These are phyloP conservation scores for Claviceps pazoutovae DNA, from an alignment of 2,329 filamentous ascomycete species.

Conservation along the genomic window DNA sequence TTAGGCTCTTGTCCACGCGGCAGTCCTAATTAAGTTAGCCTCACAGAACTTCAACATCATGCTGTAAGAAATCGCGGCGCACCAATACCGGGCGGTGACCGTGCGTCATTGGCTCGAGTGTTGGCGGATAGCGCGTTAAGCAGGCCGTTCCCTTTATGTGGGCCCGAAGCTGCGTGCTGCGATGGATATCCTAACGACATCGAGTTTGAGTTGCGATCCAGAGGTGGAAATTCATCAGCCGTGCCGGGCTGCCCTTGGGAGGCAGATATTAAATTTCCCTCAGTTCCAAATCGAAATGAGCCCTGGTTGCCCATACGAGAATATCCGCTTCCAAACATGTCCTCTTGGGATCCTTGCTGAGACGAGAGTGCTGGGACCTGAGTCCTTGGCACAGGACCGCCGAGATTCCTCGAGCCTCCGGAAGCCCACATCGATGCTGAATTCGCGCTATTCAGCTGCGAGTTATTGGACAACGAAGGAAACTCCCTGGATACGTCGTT, in stretches of 20 bases:
- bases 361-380: slow-evolving; percentile 35
- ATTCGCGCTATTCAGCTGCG: slow-evolving; percentile 35
- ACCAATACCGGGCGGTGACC: slow-evolving; percentile 32
- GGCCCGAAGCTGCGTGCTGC: slow-evolving; percentile 25
- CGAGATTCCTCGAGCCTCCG: slow-evolving; percentile 33
- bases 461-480: slow-evolving; percentile 48
- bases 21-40: slow-evolving; percentile 15
- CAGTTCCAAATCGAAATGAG: slow-evolving; percentile 40
- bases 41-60: background rate
- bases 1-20: slow-evolving; percentile 32
- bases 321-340: slow-evolving; percentile 28
- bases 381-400: slow-evolving; percentile 35
- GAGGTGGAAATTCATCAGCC: slow-evolving; percentile 48
- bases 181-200: slow-evolving; percentile 39
- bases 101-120: slow-evolving; percentile 32
- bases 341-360: slow-evolving; percentile 37
- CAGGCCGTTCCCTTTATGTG: slow-evolving; percentile 43
- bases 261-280: slow-evolving; percentile 27
- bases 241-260: slow-evolving; percentile 33
- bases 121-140: slow-evolving; percentile 51
- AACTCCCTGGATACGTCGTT: slow-evolving; percentile 37
- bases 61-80: slow-evolving; percentile 9
- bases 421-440: slow-evolving; percentile 42
- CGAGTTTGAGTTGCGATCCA: slow-evolving; percentile 38
- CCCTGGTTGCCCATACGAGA: slow-evolving; percentile 28